These are phyloP conservation scores for Pseudotulostoma volvatum DNA, from an alignment of 495 filamentous ascomycete genomes.

Conservation along the genomic window DNA sequence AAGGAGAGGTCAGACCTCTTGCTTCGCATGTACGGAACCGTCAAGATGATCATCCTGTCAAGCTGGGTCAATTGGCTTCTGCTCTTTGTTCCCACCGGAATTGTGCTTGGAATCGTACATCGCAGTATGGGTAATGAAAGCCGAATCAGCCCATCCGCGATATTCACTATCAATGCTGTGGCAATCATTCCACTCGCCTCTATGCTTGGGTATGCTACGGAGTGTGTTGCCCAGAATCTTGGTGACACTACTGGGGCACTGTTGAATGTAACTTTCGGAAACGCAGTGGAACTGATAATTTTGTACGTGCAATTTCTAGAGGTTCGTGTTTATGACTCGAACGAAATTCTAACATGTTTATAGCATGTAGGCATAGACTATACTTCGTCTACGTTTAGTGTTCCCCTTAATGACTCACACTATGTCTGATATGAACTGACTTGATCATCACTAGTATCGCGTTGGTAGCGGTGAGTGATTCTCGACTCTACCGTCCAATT, in stretches of 20 bases:
- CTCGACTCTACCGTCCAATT: conserved; percentile 6
- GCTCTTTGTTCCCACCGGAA: conserved; percentile 67
- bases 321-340: no score
- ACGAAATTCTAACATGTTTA: no score
- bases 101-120: conserved; percentile 38
- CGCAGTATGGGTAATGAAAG: conserved; percentile 14
- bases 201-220: conserved; percentile 67
- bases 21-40: conserved; percentile 31
- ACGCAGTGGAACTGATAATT: conserved; percentile 80
- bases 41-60: conserved; percentile 38
- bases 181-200: conserved; percentile 73
- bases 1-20: conserved; percentile 28
- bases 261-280: conserved; percentile 78
- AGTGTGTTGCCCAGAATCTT: conserved; percentile 57
- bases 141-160: conserved; percentile 21
- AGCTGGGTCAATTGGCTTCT: conserved; percentile 70
- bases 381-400: no score
- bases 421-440: no score
- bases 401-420: no score
- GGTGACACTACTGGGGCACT: conserved; percentile 70
- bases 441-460: conserved; percentile 56
- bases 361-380: no score
- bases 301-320: no score
- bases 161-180: conserved; percentile 70
- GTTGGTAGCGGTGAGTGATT: conserved; percentile 35